These are phyloP conservation scores for Vigna mungo DNA, from an alignment of 306 rosid genomes.

Conservation along the genomic window DNA sequence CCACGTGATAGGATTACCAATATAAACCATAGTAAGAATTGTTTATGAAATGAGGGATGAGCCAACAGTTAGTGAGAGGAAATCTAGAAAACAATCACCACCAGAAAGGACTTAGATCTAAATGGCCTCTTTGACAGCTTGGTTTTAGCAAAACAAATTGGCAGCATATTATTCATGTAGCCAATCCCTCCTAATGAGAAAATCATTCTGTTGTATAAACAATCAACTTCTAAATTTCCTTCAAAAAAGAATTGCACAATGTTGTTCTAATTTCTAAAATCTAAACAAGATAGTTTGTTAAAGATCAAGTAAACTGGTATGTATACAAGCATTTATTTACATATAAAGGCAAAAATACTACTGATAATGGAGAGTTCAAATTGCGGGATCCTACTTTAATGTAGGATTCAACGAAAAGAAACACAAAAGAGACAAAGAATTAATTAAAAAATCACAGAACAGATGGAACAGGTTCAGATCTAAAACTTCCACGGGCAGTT, in stretches of 20 bases:
- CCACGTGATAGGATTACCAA: too few species aligned
- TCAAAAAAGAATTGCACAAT: background rate
- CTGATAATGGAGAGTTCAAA: background rate
- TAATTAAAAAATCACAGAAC: background rate
- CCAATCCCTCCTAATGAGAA: background rate
- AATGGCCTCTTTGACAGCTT: background rate
- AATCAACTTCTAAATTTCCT: background rate
- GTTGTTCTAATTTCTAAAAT: background rate
- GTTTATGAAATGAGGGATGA: background rate
- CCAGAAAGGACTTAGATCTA: constrained; percentile 14
- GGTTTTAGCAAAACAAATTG: background rate
- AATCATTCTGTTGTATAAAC: background rate
- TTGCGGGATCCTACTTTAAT: background rate
- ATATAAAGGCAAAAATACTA: background rate
- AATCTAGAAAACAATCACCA: background rate
- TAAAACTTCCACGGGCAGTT: background rate
- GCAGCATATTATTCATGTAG: background rate
- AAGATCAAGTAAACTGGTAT: background rate
- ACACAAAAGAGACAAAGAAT: background rate
- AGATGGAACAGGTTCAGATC: background rate
- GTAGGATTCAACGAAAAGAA: constrained; percentile 12
- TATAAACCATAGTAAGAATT: too few species aligned
- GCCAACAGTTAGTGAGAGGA: background rate
- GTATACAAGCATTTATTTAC: background rate
- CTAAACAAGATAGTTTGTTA: background rate